Evolutionary conservation across 164 flowering plant genomes (phyloP), one percentile per base, ranked within the genome.

Genomic region (Nymphaea colorata): DNA sequence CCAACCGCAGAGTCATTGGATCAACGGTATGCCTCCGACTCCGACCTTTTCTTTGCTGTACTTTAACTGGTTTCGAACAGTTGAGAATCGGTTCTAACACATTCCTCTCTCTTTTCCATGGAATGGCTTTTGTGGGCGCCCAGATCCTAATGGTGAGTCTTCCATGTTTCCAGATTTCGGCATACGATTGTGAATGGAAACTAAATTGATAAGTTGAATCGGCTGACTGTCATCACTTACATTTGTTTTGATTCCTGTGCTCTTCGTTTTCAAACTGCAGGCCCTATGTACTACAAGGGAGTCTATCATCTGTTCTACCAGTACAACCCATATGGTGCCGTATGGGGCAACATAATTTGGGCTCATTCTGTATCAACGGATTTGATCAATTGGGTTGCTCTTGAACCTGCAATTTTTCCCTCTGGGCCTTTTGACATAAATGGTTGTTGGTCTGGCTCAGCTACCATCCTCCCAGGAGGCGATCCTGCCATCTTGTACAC

Each of bases 311-410:
- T 79, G 2, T 80, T 80, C 78, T 80, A 78, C 72, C 83, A 80
- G 42, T 76, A 80, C 73, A 80, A 80, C 64, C 80, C 82, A 51
- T 7, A 75, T 2, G 83, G 83, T n/a, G 80, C 80, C 8, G 77
- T 79, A 4, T 81, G 80, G 79, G 82, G 83, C 5, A 78, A 82
- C 74, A 82, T 82, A 1, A 79, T 79, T 0, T 84, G 87, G 87
- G 87, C 77, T 2, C 89, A 85, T 57, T 79, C 89, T 0, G 65
- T 73, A 47, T 85, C 89, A 10, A 69, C 55, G 5, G 87, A 85
- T 66, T 66, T 85, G 16, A 67, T 85, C 70, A 79, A 82, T 51
- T 85, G 89, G 89, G 59, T 42, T n/a, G 76, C 72, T 2, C 77
- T 74, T 4, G 67, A 77, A 0, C 80, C 62, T 3, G 86, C 87